phyloP scores from a whole-genome alignment of 106 monocot genomes.

The Phalaenopsis aphrodite region DNA sequence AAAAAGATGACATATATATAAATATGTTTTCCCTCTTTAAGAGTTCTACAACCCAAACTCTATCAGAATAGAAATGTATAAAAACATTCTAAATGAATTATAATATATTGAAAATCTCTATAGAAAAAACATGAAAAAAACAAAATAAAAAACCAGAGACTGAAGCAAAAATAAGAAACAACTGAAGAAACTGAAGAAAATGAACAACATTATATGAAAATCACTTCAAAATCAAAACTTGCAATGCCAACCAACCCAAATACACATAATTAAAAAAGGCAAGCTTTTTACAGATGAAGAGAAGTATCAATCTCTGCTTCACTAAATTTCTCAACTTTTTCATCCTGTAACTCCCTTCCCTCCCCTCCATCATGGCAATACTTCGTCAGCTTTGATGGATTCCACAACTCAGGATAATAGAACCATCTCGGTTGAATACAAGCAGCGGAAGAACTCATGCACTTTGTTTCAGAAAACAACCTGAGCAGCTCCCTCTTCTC shows the following conservation, averaged over 20 bases:
- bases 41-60: no score
- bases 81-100: no score
- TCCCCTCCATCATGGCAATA: conserved; percentile 4
- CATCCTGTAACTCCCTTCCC: background rate
- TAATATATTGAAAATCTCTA: no score
- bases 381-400: conserved; percentile 17
- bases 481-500: conserved; percentile 43
- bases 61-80: no score
- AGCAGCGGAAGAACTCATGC: no score
- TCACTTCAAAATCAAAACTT: background rate
- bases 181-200: background rate
- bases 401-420: conserved; percentile 33
- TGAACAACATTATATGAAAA: background rate
- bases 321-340: background rate
- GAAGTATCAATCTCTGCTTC: conserved; percentile 57
- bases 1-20: no score
- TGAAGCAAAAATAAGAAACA: background rate
- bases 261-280: background rate
- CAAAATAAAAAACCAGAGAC: background rate
- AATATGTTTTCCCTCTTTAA: no score
- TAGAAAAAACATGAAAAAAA: background rate
- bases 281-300: conserved; percentile 48
- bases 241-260: background rate
- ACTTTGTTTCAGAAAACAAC: background rate
- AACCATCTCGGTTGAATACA: conserved; percentile 36